Evolutionary conservation across 129 eudicot species (phyloP).

Genomic region (Flaveria brownii): DNA sequence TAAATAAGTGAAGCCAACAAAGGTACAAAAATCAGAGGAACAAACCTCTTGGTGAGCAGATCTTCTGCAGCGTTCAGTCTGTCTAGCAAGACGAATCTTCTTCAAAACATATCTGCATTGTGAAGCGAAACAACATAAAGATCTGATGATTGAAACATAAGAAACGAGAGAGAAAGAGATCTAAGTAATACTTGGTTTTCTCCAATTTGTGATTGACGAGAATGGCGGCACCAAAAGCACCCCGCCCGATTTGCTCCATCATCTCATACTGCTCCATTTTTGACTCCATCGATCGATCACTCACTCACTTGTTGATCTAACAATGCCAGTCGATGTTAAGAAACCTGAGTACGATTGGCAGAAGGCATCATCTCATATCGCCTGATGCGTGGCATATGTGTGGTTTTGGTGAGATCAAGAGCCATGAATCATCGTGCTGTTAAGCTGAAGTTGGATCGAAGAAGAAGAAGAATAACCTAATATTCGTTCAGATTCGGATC

Average conservation of each 20-base stretch:
- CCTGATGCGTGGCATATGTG: slow-evolving; percentile 2
- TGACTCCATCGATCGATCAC: slow-evolving; percentile 54
- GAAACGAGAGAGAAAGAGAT: background rate
- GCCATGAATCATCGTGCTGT: background rate
- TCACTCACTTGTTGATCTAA: slow-evolving; percentile 30
- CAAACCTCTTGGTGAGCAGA: slow-evolving; percentile 98
- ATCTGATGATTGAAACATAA: background rate
- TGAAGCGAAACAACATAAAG: slow-evolving; percentile 2
- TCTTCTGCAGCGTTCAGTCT: slow-evolving; percentile 96
- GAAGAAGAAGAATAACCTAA: slow-evolving; percentile 14
- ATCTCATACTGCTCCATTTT: slow-evolving; percentile 97
- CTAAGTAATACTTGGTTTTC: slow-evolving; percentile 59
- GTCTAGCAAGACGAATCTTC: slow-evolving; percentile 98
- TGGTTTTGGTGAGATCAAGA: background rate
- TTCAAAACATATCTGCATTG: slow-evolving; percentile 79
- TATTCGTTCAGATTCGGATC: slow-evolving; percentile 27
- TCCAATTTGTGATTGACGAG: slow-evolving; percentile 90
- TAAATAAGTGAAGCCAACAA: background rate
- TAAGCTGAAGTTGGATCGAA: slow-evolving; percentile 17
- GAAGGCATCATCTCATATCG: slow-evolving; percentile 12
- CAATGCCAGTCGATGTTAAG: slow-evolving; percentile 14
- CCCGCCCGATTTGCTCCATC: slow-evolving; percentile 99
- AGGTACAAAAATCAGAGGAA: background rate
- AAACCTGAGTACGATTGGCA: background rate
- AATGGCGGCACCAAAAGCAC: slow-evolving; percentile 99